Evolutionary conservation across 1,284 basidiomycete species (phyloP).

Genomic region (Leccinum subspadiceum): DNA sequence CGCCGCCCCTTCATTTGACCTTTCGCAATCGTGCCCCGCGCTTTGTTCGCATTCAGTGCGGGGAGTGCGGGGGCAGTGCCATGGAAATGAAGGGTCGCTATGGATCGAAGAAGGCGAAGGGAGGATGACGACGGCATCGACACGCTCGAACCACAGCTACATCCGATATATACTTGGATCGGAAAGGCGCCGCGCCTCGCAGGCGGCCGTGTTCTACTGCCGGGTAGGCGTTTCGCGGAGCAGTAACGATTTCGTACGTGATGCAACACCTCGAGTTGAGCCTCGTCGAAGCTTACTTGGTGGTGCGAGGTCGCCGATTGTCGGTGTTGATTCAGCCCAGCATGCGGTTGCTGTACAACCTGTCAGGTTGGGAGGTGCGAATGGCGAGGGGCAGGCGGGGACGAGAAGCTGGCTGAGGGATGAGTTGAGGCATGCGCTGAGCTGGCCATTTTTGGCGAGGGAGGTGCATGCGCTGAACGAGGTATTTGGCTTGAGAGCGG

Average conservation of each 20-base stretch:
- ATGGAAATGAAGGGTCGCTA: not conserved
- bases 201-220: not conserved
- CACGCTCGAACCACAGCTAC: not conserved
- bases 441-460: not conserved
- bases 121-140: constrained; percentile 1
- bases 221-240: not conserved
- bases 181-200: constrained; percentile 9
- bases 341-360: not conserved
- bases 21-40: not conserved
- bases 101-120: not conserved
- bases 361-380: not conserved
- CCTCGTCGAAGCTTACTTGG: not conserved
- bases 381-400: not conserved
- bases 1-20: not conserved
- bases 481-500: not conserved
- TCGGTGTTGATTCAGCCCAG: not conserved
- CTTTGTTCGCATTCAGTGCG: not conserved
- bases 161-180: not conserved
- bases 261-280: not conserved
- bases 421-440: not conserved
- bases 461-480: not conserved
- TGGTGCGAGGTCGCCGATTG: not conserved
- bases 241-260: not conserved
- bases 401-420: not conserved
- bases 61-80: not conserved